Conservation (phyloP, 768 basidiomycete genomes). For the Boletus barrowsii region DNA sequence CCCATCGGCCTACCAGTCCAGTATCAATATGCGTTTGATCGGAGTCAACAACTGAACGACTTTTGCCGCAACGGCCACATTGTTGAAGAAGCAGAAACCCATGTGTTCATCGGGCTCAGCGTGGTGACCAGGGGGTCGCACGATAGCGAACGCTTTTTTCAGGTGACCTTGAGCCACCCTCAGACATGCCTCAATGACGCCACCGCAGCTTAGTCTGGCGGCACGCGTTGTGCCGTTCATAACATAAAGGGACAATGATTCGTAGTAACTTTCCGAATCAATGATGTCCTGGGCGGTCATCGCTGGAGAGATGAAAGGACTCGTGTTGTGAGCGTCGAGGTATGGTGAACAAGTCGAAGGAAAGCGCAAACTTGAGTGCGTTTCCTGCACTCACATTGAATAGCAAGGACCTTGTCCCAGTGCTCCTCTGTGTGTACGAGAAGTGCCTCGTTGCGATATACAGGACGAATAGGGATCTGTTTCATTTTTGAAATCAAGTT, state of each 20-base stretch:
- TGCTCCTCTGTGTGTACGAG: conserved; percentile 90
- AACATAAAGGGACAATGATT: conserved; percentile 89
- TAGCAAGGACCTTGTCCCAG: conserved; percentile 86
- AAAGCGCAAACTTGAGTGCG: background rate
- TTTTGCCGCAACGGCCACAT: conserved; percentile 88
- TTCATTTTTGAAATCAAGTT: conserved; percentile 71
- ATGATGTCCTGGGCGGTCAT: conserved; percentile 73
- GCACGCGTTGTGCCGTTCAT: conserved; percentile 80
- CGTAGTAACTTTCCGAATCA: conserved; percentile 80
- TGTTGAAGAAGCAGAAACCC: conserved; percentile 99
- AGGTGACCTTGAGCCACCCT: conserved; percentile 80
- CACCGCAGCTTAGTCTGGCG: conserved; percentile 88
- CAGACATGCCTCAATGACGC: conserved; percentile 86
- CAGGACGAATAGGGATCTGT: conserved; percentile 70
- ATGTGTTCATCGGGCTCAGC: conserved; percentile 97
- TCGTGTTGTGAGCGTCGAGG: conserved; percentile 15
- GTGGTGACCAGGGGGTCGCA: conserved; percentile 96
- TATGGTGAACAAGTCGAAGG: background rate
- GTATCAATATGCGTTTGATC: conserved; percentile 80
- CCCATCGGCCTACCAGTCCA: conserved; percentile 80
- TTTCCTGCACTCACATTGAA: conserved; percentile 61
- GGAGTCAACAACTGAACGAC: conserved; percentile 70
- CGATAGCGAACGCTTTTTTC: conserved; percentile 89
- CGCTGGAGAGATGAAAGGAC: conserved; percentile 40
- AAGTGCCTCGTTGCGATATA: conserved; percentile 72